A percentile compares a stretch with the other conserved stretches of the same genome.
These are phyloP conservation scores for Petrea volubilis DNA, from an alignment of 257 asterid genomes.

Conservation along the genomic window DNA sequence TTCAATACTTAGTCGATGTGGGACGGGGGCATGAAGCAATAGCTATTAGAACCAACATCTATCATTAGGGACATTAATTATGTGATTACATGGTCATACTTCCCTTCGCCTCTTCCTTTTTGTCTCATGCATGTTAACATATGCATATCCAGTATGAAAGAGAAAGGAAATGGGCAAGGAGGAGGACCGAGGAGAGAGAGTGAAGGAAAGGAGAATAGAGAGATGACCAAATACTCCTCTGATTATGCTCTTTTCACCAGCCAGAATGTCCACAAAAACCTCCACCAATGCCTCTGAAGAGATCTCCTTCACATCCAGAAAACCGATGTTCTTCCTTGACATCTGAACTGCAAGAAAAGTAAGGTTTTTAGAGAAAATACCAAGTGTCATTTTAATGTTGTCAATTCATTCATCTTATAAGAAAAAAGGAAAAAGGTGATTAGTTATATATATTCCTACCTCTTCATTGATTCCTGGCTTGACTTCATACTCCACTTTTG, in stretches of 20 bases:
- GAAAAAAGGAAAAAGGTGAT: not conserved
- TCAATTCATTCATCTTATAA: not conserved
- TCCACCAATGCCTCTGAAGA: constrained; percentile 58
- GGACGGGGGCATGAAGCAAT: too few relatives aligned
- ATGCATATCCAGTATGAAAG: not conserved
- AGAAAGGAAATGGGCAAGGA: not conserved
- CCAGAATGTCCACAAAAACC: constrained; percentile 60
- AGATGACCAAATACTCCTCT: constrained; percentile 75
- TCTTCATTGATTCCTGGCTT: constrained; percentile 50
- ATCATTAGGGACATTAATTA: not conserved
- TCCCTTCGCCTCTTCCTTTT: not conserved
- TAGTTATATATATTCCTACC: constrained; percentile 46
- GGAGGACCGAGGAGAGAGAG: not conserved
- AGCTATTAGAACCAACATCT: not conserved
- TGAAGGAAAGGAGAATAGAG: constrained; percentile 13
- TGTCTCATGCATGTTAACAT: not conserved
- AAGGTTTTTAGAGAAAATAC: constrained; percentile 47
- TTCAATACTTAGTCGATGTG: too few relatives aligned
- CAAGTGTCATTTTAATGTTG: not conserved
- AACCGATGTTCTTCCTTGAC: constrained; percentile 78
- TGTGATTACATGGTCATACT: not conserved
- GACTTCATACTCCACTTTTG: constrained; percentile 74
- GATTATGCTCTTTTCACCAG: constrained; percentile 77
- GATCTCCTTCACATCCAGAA: constrained; percentile 79
- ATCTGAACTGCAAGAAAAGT: constrained; percentile 95